A percentile compares a stretch with the other conserved stretches of the same genome.
Evolutionary conservation across 179 eudicot species (phyloP).

Genomic region (Heliamphora pulchella): DNA sequence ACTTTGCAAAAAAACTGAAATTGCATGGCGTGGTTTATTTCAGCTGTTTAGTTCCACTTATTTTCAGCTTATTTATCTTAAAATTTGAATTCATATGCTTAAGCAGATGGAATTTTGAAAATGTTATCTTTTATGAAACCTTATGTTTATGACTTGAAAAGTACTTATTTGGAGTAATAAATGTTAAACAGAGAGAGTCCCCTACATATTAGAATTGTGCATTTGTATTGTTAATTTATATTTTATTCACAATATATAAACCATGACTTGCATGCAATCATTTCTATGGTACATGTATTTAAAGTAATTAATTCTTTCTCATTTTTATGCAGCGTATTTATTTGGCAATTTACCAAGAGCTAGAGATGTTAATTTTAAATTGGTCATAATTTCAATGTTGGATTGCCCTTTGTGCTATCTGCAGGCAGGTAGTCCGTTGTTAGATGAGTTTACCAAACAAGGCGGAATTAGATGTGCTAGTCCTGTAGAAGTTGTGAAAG

Average conservation of each 20-base stretch:
- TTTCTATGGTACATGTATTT: not conserved
- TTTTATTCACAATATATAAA: not conserved
- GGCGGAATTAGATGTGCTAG: conserved; percentile 52
- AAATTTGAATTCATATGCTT: too few species aligned
- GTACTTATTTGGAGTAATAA: not conserved
- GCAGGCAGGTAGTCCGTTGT: conserved; percentile 39
- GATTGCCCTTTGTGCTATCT: conserved; percentile 14
- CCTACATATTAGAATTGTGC: not conserved
- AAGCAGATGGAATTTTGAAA: too few species aligned
- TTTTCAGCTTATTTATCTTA: too few species aligned
- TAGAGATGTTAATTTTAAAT: not conserved
- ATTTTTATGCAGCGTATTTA: not conserved
- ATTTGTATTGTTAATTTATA: not conserved
- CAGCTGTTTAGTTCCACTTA: too few species aligned
- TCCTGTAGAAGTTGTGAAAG: conserved; percentile 52
- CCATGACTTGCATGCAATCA: not conserved
- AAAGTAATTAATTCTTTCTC: not conserved
- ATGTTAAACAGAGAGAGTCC: not conserved
- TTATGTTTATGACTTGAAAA: not conserved
- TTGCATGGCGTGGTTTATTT: not conserved
- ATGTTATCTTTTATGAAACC: not conserved
- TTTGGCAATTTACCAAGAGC: not conserved
- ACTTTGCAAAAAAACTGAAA: not conserved
- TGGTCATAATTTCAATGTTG: not conserved
- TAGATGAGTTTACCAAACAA: conserved; percentile 45